Evolutionary conservation across 129 eudicot genomes (phyloP).

Genomic region (Centrapalus pauciflorus): DNA sequence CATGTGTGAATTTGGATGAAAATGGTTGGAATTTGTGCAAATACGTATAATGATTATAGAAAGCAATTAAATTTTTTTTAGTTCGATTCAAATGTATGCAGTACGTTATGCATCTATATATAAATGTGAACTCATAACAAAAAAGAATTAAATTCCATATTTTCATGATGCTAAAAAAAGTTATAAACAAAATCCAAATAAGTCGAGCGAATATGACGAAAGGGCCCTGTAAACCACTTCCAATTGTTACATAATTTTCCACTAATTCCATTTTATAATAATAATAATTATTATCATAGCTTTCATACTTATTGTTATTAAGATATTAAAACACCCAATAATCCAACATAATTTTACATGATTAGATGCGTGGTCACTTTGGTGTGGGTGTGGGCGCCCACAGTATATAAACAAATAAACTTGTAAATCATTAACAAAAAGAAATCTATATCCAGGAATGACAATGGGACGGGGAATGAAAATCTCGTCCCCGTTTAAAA

Average conservation of each 20-base stretch:
- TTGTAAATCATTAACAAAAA: background rate
- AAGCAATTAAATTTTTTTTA: too few relatives aligned
- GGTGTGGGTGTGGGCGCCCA: constrained; percentile 30
- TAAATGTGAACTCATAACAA: too few relatives aligned
- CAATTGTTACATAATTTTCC: constrained; percentile 1
- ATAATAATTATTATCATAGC: background rate
- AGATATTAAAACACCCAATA: background rate
- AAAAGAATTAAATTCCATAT: too few relatives aligned
- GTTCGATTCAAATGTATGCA: too few relatives aligned
- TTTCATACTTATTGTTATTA: background rate
- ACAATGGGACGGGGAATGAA: too few relatives aligned
- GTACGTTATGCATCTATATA: too few relatives aligned
- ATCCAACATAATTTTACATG: constrained; percentile 22
- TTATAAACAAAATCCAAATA: background rate
- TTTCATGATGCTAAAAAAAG: background rate
- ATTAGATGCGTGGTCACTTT: constrained; percentile 10
- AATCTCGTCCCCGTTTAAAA: too few relatives aligned
- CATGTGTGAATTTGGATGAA: too few relatives aligned
- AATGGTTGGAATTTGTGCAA: too few relatives aligned
- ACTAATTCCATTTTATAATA: background rate
- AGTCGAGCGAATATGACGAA: background rate
- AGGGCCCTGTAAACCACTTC: constrained; percentile 14
- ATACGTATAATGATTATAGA: too few relatives aligned
- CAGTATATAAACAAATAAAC: background rate
- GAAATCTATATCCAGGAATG: too few relatives aligned